These are phyloP conservation scores for Curvularia verruculosa DNA, from an alignment of 2,329 filamentous ascomycete genomes.

Conservation along the genomic window DNA sequence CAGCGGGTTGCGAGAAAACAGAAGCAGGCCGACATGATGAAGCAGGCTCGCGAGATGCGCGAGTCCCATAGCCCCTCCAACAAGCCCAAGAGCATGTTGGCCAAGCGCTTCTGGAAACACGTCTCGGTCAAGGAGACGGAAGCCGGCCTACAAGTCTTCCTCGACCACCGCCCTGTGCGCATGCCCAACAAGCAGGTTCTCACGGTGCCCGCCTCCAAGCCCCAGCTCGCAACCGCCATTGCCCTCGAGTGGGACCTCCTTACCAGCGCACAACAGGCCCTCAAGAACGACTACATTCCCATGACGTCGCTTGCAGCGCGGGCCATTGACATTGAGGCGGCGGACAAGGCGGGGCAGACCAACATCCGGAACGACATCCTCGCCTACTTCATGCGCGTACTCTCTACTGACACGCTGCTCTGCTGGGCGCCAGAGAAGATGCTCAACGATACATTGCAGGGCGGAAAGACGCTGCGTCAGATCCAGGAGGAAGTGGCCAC, in stretches of 20 bases:
- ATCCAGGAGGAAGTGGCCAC: slow-evolving; percentile 73
- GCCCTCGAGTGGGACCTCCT: slow-evolving; percentile 94
- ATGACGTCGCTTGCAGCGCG: slow-evolving; percentile 84
- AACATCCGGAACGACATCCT: slow-evolving; percentile 69
- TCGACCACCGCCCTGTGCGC: slow-evolving; percentile 80
- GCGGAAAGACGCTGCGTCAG: slow-evolving; percentile 67
- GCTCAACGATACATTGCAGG: slow-evolving; percentile 52
- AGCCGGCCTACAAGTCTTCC: slow-evolving; percentile 69
- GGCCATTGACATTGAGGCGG: slow-evolving; percentile 77
- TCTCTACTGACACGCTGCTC: slow-evolving; percentile 89
- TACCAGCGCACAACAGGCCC: slow-evolving; percentile 78
- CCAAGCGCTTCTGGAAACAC: slow-evolving; percentile 87
- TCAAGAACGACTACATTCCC: slow-evolving; percentile 86
- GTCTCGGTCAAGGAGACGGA: slow-evolving; percentile 68
- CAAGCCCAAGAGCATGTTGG: slow-evolving; percentile 59
- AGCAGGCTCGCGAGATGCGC: slow-evolving; percentile 53
- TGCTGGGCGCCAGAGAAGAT: slow-evolving; percentile 77
- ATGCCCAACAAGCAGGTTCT: slow-evolving; percentile 76
- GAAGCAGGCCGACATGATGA: slow-evolving; percentile 58
- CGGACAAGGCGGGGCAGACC: slow-evolving; percentile 62
- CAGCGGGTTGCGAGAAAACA: slow-evolving; percentile 57
- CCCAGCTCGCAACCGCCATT: slow-evolving; percentile 80
- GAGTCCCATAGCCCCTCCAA: slow-evolving; percentile 39
- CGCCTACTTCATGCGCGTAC: slow-evolving; percentile 76
- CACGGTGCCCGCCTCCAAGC: slow-evolving; percentile 74